Base-by-base conservation (phyloP, 306 rosid species). In the Castanopsis chinensis region DNA sequence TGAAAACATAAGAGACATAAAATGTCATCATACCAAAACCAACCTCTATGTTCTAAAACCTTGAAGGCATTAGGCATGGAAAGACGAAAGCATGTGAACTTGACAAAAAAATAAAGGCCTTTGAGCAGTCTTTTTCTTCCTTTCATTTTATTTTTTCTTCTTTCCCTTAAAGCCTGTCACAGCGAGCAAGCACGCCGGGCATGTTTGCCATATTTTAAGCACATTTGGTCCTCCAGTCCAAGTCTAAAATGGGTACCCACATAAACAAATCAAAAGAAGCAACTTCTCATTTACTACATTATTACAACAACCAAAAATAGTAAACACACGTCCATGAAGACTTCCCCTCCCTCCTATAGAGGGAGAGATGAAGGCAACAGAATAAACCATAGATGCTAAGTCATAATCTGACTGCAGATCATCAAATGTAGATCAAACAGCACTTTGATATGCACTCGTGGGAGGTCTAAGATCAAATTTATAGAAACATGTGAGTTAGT, bases 31-130 rank as follows among this genome's bases (percentile, higher is more conserved):
- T 68, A 0, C 20, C 52, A 35, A 35, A 64, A 68, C 20, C 72
- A 15, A 27, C 72, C 8, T 67, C 41, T 68, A 35, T 68, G 13
- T 45, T 67, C 76, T n/a, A 21, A 27, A 69, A 11, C 32, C 41
- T 73, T 17, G 0, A 73, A 41, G 45, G 45, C 45, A 2, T 41
- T 41, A 41, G 45, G 43, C 65, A 32, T 5, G 7, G 70, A 68
- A 68, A 74, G 35, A 67, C 18, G 8, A 51, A 79, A 52, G 32
- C 84, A 75, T 69, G 84, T 58, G 80, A 69, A 51, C 25, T 7
- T 13, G 7, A 59, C 61, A 19, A n/a, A 69, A 9, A 58, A 4
- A 20, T 30, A 76, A n/a, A 13, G 25, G 1, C 35, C 9, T 20
- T 49, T 59, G 64, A 5, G 12, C 56, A 73, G 11, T 43, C 35